These are phyloP conservation scores for Phytopythium litorale DNA, from an alignment of 352 stramenopile genomes.

Conservation along the genomic window DNA sequence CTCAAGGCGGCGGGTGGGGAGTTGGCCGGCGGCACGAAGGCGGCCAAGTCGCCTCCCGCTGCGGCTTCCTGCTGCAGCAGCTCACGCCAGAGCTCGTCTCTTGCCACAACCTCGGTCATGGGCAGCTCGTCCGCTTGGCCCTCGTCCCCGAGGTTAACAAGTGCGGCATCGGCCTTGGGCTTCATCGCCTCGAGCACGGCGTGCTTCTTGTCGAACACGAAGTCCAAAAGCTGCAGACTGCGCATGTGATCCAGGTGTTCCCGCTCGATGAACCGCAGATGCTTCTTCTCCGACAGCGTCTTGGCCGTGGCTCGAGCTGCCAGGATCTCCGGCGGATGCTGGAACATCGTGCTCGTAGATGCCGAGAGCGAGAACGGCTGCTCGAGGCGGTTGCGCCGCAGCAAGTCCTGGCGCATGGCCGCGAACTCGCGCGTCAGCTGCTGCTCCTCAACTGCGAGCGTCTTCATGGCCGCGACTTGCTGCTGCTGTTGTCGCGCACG, in stretches of 20 bases:
- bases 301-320: conserved; percentile 56
- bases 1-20: conserved; percentile 56
- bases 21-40: conserved; percentile 55
- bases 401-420: conserved; percentile 36
- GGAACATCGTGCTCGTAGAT: conserved; percentile 69
- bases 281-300: conserved; percentile 32
- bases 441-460: conserved; percentile 44
- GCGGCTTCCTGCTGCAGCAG: conserved; percentile 35
- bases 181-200: conserved; percentile 42
- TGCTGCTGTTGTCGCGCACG: conserved; percentile 23
- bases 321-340: conserved; percentile 57
- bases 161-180: conserved; percentile 44
- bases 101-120: conserved; percentile 22
- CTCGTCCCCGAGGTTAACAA: conserved; percentile 39
- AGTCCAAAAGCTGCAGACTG: conserved; percentile 69
- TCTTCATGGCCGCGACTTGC: conserved; percentile 43
- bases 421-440: conserved; percentile 37
- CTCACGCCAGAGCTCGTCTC: conserved; percentile 45
- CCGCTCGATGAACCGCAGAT: conserved; percentile 42
- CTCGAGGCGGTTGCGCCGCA: conserved; percentile 24
- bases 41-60: conserved; percentile 24
- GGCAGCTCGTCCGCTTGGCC: conserved; percentile 26
- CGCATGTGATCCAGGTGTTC: conserved; percentile 66
- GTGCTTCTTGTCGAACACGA: conserved; percentile 57
- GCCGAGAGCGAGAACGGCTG: conserved; percentile 54